Percentiles rank a stretch among this genome's conserved stretches.
These are phyloP conservation scores for Pulveroboletus sp. DNA, from an alignment of 768 basidiomycete genomes.

Conservation along the genomic window DNA sequence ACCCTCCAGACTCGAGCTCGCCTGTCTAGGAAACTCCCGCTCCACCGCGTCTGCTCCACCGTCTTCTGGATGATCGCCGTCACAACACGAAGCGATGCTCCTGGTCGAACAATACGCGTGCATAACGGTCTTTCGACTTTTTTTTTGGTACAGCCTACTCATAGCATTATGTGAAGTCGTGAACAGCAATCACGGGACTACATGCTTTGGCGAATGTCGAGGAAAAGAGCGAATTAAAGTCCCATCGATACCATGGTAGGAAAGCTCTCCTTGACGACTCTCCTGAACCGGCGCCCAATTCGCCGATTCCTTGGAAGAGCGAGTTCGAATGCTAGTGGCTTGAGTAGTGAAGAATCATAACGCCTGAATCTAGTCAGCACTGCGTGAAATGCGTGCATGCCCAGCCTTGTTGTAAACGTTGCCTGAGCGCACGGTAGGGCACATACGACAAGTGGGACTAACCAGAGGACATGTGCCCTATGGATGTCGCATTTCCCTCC, in stretches of 20 bases:
- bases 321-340: conserved; percentile 47
- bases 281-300: conserved; percentile 42
- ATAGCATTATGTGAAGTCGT: no score
- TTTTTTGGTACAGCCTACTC: not conserved
- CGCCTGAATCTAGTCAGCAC: conserved; percentile 51
- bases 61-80: not conserved
- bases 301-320: conserved; percentile 41
- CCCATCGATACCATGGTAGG: conserved; percentile 20
- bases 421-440: conserved; percentile 1
- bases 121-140: not conserved
- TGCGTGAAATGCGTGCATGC: conserved; percentile 70
- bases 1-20: no score
- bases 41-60: not conserved
- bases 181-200: not conserved
- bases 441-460: conserved; percentile 15
- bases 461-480: conserved; percentile 60
- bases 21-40: not conserved
- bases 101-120: not conserved
- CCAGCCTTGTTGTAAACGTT: conserved; percentile 52
- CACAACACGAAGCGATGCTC: not conserved
- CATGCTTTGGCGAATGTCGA: not conserved
- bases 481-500: conserved; percentile 42
- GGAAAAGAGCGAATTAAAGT: conserved; percentile 5
- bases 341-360: conserved; percentile 45
- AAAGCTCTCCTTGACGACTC: conserved; percentile 35